phyloP scores from a whole-genome alignment of 1,284 basidiomycete species.

The Limonomyces culmigenus region DNA sequence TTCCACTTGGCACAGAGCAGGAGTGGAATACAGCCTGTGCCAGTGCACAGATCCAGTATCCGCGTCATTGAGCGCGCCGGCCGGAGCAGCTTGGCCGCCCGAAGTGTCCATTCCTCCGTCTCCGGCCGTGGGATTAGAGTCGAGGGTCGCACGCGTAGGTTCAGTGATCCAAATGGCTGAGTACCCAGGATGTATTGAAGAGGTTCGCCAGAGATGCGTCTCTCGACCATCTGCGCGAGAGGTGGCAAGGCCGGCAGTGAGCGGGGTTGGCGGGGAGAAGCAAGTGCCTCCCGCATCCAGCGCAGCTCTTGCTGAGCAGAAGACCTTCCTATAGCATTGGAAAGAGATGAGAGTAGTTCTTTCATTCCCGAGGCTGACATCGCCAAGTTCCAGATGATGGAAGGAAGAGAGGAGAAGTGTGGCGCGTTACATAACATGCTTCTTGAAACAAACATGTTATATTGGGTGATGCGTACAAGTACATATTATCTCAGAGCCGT shows the following conservation, averaged over 20 bases:
- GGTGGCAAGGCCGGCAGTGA: not conserved
- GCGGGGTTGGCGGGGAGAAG: not conserved
- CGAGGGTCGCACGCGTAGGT: constrained; percentile 54
- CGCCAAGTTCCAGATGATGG: too few species aligned
- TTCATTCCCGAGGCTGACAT: too few species aligned
- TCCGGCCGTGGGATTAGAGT: constrained; percentile 85
- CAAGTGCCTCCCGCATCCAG: not conserved
- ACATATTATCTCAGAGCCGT: not conserved
- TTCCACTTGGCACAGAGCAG: constrained; percentile 53
- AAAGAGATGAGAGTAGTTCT: too few species aligned
- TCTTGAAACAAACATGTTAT: too few species aligned
- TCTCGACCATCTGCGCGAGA: constrained; percentile 25
- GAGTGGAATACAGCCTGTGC: constrained; percentile 78
- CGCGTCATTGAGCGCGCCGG: constrained; percentile 21
- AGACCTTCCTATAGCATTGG: not conserved
- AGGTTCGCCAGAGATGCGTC: constrained; percentile 55
- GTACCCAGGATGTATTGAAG: constrained; percentile 89
- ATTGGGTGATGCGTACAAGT: not conserved
- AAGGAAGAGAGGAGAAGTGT: too few species aligned
- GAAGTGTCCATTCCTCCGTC: constrained; percentile 69
- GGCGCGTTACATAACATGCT: too few species aligned
- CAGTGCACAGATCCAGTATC: constrained; percentile 80
- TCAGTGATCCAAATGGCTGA: constrained; percentile 77
- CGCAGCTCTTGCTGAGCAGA: not conserved
- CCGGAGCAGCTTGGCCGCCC: constrained; percentile 27